phyloP scores from a whole-genome alignment of 768 basidiomycete genomes.

The Hypsizygus marmoreus region DNA sequence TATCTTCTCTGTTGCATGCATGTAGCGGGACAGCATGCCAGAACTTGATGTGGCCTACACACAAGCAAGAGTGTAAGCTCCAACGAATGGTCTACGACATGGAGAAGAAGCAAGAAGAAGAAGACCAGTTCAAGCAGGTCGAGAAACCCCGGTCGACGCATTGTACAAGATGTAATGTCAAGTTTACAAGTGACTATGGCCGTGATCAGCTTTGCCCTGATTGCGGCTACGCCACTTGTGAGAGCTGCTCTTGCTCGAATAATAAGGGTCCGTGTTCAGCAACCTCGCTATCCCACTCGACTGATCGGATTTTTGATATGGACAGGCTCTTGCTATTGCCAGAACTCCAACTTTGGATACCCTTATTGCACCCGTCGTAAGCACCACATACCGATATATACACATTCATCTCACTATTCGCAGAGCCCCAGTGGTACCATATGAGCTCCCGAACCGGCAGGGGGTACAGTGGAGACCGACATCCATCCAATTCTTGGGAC shows the following conservation, averaged over 20 bases:
- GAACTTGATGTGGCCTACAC: constrained; percentile 28
- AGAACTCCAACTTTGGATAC: constrained; percentile 33
- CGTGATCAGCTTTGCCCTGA: constrained; percentile 32
- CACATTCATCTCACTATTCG: no score
- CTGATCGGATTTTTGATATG: not conserved
- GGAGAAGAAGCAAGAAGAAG: constrained; percentile 24
- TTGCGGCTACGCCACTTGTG: constrained; percentile 36
- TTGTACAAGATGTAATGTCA: constrained; percentile 34
- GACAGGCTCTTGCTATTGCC: constrained; percentile 38
- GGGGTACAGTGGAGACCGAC: constrained; percentile 33
- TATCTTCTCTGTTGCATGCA: not conserved
- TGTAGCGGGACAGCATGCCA: constrained; percentile 27
- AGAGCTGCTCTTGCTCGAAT: constrained; percentile 31
- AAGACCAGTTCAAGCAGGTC: constrained; percentile 19
- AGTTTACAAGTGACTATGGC: constrained; percentile 22
- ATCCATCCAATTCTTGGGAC: constrained; percentile 24
- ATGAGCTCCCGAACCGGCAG: constrained; percentile 25
- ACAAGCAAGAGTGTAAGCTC: constrained; percentile 36
- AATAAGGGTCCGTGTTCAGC: constrained; percentile 20
- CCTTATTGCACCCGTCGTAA: constrained; percentile 30
- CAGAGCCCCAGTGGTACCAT: constrained; percentile 33
- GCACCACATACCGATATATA: no score
- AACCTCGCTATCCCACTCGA: not conserved
- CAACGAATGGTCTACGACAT: constrained; percentile 33
- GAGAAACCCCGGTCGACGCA: constrained; percentile 24